Evolutionary conservation across 2,329 filamentous ascomycete genomes (phyloP).

Genomic region (Cladosporium austrohemisphaericum): DNA sequence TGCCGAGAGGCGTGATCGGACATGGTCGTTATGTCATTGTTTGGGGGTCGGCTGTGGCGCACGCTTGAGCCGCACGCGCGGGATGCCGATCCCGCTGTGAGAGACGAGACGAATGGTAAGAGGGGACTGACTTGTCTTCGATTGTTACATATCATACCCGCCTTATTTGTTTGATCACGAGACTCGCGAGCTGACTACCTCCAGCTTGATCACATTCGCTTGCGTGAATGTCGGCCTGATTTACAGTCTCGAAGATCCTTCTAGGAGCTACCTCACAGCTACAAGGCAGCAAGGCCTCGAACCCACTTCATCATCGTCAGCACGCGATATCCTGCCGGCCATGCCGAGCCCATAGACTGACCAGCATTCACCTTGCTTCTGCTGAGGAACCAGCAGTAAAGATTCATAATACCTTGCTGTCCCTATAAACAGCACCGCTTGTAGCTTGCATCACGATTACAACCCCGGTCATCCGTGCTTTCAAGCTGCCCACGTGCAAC

Average conservation of each 20-base stretch:
- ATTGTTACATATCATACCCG: too few relatives aligned
- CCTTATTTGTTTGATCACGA: too few relatives aligned
- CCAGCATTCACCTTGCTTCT: too few relatives aligned
- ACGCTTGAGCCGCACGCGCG: background rate
- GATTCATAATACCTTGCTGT: too few relatives aligned
- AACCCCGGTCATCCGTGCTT: constrained; percentile 1
- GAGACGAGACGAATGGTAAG: too few relatives aligned
- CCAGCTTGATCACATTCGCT: background rate
- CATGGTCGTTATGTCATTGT: constrained; percentile 9
- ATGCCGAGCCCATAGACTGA: background rate
- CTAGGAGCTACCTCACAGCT: background rate
- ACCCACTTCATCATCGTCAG: background rate
- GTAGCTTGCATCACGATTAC: constrained; percentile 1
- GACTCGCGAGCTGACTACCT: background rate
- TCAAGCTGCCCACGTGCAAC: background rate
- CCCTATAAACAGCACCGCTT: background rate
- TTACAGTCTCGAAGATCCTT: too few relatives aligned
- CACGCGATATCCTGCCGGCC: constrained; percentile 3
- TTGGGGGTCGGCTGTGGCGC: constrained; percentile 9
- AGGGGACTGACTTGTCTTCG: too few relatives aligned
- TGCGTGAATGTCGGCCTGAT: too few relatives aligned
- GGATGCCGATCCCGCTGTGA: too few relatives aligned
- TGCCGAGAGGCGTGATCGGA: constrained; percentile 6
- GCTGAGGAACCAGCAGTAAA: too few relatives aligned
- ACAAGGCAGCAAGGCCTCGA: constrained; percentile 3